These are phyloP conservation scores for Leishmania gerbilli DNA, from an alignment of 208 protist species.

Conservation along the genomic window DNA sequence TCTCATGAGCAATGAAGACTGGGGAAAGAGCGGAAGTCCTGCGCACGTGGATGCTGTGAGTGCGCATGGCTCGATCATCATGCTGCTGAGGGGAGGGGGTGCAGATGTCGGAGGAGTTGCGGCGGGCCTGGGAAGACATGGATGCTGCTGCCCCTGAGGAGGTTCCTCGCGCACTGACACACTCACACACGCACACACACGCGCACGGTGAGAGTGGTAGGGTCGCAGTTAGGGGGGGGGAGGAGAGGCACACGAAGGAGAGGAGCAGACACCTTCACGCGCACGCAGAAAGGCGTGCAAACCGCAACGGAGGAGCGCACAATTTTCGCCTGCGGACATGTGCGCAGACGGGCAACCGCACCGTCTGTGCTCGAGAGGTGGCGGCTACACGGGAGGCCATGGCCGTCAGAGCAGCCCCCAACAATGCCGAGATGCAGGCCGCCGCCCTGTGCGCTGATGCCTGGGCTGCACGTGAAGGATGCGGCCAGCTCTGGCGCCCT, in stretches of 20 bases:
- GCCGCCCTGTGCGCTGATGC: not conserved
- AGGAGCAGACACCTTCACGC: not conserved
- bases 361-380: not conserved
- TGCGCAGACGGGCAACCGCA: not conserved
- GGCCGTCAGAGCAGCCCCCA: not conserved
- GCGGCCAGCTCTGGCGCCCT: too few relatives aligned
- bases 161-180: not conserved
- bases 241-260: not conserved
- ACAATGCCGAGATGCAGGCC: not conserved
- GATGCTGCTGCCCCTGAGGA: not conserved
- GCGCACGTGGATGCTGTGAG: too few relatives aligned
- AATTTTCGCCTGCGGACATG: too few relatives aligned
- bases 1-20: too few relatives aligned
- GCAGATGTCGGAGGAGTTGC: not conserved
- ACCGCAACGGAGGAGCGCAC: not conserved
- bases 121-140: not conserved
- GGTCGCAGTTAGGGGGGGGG: not conserved
- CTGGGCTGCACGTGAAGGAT: too few relatives aligned
- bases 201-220: not conserved
- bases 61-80: too few relatives aligned
- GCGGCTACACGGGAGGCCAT: not conserved
- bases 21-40: too few relatives aligned
- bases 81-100: too few relatives aligned
- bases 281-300: not conserved
- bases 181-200: not conserved